These are phyloP conservation scores for Aphanoascus verrucosus DNA, from an alignment of 2,329 filamentous ascomycete genomes.

Conservation along the genomic window DNA sequence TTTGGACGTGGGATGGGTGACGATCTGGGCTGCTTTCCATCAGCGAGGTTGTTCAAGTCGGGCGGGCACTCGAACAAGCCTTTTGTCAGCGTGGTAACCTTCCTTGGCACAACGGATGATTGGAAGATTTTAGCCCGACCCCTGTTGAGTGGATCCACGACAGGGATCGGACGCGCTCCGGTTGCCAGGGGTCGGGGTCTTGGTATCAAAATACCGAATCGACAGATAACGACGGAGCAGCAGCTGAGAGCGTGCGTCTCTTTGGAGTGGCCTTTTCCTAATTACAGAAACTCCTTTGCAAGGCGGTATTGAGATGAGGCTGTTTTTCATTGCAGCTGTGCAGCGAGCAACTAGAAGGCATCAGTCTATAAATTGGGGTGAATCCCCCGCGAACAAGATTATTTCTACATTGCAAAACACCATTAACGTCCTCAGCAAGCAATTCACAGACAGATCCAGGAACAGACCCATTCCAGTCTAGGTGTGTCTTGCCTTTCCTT, in stretches of 20 bases:
- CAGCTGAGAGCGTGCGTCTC: not conserved
- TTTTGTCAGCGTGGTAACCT: not conserved
- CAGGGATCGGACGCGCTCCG: conserved; percentile 1
- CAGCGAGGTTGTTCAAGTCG: no score
- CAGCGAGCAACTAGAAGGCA: not conserved
- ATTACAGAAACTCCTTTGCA: not conserved
- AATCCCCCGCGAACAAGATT: not conserved
- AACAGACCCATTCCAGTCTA: no score
- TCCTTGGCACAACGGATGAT: not conserved
- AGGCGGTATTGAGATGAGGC: no score
- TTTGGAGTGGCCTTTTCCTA: not conserved
- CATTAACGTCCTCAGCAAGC: not conserved
- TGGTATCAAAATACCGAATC: not conserved
- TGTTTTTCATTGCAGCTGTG: no score
- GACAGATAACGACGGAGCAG: not conserved
- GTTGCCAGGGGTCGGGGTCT: not conserved
- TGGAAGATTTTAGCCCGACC: not conserved
- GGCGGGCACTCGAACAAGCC: not conserved
- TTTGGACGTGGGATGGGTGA: no score
- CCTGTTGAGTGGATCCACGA: conserved; percentile 4
- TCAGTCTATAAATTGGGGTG: not conserved
- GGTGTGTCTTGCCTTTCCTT: no score
- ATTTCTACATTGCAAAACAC: not conserved
- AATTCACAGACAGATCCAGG: no score
- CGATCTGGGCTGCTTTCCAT: no score